A percentile compares a stretch with the other conserved stretches of the same genome.
These are phyloP conservation scores for Coemansia asiatica DNA, from an alignment of 192 early-diverging fungal species.

Conservation along the genomic window DNA sequence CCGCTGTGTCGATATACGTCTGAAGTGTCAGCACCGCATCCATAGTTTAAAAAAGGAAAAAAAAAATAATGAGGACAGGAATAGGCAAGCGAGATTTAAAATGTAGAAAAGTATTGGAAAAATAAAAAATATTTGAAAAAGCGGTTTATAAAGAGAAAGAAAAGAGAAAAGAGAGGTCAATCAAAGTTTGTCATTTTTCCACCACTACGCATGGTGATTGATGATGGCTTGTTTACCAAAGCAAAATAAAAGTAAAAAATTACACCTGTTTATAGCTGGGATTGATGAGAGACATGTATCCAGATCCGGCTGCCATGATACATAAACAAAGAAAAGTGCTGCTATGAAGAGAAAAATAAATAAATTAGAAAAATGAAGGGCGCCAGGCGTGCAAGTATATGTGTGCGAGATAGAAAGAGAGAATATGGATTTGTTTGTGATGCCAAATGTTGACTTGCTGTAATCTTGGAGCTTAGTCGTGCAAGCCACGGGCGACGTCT, in stretches of 20 bases:
- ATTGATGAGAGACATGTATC: neutral
- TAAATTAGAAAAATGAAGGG: neutral
- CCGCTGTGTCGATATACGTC: neutral
- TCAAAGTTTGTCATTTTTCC: too few species aligned
- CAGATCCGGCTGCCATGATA: neutral
- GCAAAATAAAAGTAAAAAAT: too few species aligned
- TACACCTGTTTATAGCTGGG: neutral
- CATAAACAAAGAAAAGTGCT: neutral
- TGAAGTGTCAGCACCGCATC: constrained; percentile 2
- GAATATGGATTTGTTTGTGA: too few species aligned
- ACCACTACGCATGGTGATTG: too few species aligned
- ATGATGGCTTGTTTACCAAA: too few species aligned
- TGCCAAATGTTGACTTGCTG: neutral
- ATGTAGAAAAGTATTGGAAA: neutral
- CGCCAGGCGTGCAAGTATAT: neutral
- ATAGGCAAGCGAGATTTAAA: neutral
- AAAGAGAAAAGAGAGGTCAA: constrained; percentile 9
- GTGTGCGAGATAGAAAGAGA: neutral
- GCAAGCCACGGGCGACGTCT: constrained; percentile 35
- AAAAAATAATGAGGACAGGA: neutral
- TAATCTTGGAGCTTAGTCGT: constrained; percentile 3
- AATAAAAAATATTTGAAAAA: neutral
- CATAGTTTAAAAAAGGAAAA: neutral
- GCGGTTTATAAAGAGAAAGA: neutral
- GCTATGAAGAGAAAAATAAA: neutral